A percentile compares a stretch with the other conserved stretches of the same genome.
Conservation (phyloP, 352 stramenopile genomes). For the Pythium aphanidermatum region DNA sequence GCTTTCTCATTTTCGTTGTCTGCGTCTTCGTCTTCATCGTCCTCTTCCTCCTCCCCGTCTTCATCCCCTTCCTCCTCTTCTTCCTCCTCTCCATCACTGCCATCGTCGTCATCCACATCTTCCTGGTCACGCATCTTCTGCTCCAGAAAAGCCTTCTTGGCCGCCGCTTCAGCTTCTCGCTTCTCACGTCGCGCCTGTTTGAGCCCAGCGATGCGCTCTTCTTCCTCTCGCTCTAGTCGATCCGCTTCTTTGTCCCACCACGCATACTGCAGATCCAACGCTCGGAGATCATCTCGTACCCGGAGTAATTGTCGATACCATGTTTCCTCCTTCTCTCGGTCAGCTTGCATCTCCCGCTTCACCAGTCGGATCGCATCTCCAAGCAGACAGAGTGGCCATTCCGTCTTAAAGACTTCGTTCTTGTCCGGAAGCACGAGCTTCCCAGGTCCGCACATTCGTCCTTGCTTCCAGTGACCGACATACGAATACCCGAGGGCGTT, state of each 20-base stretch:
- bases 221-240: conserved; percentile 35
- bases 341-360: conserved; percentile 28
- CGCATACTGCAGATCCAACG: conserved; percentile 51
- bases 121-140: conserved; percentile 24
- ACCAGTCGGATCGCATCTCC: conserved; percentile 51
- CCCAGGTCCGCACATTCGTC: conserved; percentile 54
- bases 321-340: conserved; percentile 26
- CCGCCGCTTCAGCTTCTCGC: conserved; percentile 39
- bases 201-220: conserved; percentile 33
- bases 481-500: conserved; percentile 56
- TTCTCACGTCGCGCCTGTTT: conserved; percentile 50
- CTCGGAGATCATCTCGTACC: conserved; percentile 60
- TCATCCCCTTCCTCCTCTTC: conserved; percentile 16
- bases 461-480: conserved; percentile 38
- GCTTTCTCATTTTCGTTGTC: conserved; percentile 13
- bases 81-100: conserved; percentile 12
- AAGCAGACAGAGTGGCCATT: conserved; percentile 56
- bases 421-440: conserved; percentile 35
- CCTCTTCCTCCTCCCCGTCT: conserved; percentile 14
- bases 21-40: conserved; percentile 16
- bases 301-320: conserved; percentile 51
- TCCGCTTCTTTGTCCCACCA: conserved; percentile 56
- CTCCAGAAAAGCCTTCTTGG: conserved; percentile 57
- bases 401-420: conserved; percentile 34
- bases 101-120: conserved; percentile 10